Conservation (phyloP, 768 basidiomycete genomes). For the Tulasnella sp. region DNA sequence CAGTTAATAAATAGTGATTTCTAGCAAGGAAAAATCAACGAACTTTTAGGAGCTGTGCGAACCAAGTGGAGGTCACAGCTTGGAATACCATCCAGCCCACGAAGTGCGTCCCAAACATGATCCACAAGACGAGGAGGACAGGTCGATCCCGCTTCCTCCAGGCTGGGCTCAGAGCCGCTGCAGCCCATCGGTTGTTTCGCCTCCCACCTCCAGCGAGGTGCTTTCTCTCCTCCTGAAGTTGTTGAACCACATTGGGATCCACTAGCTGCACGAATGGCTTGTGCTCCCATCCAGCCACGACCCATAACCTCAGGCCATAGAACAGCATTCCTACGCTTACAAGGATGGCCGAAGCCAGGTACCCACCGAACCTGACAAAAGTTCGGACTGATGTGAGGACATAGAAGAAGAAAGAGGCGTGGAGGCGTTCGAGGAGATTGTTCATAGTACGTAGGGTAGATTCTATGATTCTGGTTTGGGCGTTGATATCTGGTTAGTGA, state of each 20-base stretch:
- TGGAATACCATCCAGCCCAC: background rate
- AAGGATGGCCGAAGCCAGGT: conserved; percentile 77
- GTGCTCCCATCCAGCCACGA: conserved; percentile 45
- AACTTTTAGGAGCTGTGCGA: conserved; percentile 3
- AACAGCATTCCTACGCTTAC: conserved; percentile 81
- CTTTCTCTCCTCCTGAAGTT: conserved; percentile 22
- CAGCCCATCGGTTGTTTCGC: conserved; percentile 32
- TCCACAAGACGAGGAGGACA: conserved; percentile 11
- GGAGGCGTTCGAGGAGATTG: conserved; percentile 89
- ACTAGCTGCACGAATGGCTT: background rate
- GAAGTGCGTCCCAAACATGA: conserved; percentile 15
- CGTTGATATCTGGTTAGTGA: background rate
- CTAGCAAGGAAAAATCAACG: background rate
- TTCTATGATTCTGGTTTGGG: conserved; percentile 56
- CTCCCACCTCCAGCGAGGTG: conserved; percentile 35
- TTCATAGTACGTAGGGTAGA: conserved; percentile 82
- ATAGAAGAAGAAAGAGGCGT: conserved; percentile 98
- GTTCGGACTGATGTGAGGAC: conserved; percentile 50
- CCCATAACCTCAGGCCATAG: conserved; percentile 66
- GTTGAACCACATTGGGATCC: too few species aligned
- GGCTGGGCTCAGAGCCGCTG: background rate
- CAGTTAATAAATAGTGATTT: background rate
- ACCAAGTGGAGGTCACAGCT: conserved; percentile 9
- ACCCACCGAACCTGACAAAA: conserved; percentile 85
- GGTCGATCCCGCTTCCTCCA: conserved; percentile 15